Conservation (phyloP, 2,329 filamentous ascomycete species). For the Neopestalotiopsis clavispora region DNA sequence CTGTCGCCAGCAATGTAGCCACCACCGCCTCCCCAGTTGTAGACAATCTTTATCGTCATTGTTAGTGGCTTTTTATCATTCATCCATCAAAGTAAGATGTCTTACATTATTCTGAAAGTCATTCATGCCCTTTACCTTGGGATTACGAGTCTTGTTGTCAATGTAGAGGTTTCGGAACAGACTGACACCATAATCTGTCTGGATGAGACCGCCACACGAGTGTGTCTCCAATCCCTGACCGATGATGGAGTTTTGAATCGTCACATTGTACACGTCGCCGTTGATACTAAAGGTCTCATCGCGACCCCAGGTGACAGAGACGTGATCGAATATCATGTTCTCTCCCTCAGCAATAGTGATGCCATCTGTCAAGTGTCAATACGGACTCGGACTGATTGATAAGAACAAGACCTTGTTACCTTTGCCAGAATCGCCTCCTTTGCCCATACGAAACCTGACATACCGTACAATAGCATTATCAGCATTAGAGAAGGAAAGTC, state of each 20-base stretch:
- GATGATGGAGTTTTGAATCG: slow-evolving; percentile 58
- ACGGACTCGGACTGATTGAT: neutral
- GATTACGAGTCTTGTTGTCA: slow-evolving; percentile 62
- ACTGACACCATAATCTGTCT: slow-evolving; percentile 53
- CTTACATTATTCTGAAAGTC: slow-evolving; percentile 53
- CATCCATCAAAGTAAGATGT: neutral
- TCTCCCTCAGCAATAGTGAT: slow-evolving; percentile 56
- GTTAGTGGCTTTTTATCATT: slow-evolving; percentile 22
- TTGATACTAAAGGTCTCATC: slow-evolving; percentile 60
- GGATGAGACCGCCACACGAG: slow-evolving; percentile 55
- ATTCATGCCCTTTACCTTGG: slow-evolving; percentile 61
- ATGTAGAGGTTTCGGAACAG: slow-evolving; percentile 61
- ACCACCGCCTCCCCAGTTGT: slow-evolving; percentile 60
- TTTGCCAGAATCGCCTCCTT: slow-evolving; percentile 54
- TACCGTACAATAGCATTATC: slow-evolving; percentile 60
- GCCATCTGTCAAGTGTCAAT: slow-evolving; percentile 39
- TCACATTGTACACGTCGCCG: slow-evolving; percentile 51
- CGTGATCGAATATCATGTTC: slow-evolving; percentile 62
- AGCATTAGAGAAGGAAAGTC: slow-evolving; percentile 55
- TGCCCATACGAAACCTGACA: slow-evolving; percentile 59
- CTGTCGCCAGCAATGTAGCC: slow-evolving; percentile 61
- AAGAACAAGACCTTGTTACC: neutral
- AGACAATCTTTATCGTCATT: slow-evolving; percentile 47
- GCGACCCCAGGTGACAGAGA: slow-evolving; percentile 58
- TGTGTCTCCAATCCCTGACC: slow-evolving; percentile 58